phyloP scores from a whole-genome alignment of 2,329 filamentous ascomycete species.

The Exophiala aquamarina region DNA sequence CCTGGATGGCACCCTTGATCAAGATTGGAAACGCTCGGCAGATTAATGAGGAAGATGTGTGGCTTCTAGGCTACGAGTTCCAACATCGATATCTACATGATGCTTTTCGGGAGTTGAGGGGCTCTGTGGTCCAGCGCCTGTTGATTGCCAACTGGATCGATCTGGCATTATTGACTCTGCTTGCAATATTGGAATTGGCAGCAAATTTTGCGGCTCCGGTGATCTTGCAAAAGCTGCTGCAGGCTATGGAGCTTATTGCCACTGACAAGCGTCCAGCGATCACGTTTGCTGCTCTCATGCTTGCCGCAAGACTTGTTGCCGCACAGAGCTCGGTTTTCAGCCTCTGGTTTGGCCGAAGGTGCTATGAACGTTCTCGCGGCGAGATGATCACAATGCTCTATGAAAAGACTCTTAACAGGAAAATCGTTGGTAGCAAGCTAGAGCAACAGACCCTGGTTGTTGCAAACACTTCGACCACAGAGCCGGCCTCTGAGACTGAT shows the following conservation, averaged over 20 bases:
- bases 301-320: constrained; percentile 60
- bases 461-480: constrained; percentile 18
- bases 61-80: constrained; percentile 76
- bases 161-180: constrained; percentile 63
- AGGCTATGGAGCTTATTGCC: constrained; percentile 59
- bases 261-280: constrained; percentile 58
- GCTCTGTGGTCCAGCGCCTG: constrained; percentile 69
- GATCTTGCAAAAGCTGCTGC: constrained; percentile 69
- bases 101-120: constrained; percentile 69
- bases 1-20: constrained; percentile 78
- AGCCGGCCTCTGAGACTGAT: constrained; percentile 9
- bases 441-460: constrained; percentile 25
- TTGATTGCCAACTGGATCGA: constrained; percentile 78
- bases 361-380: constrained; percentile 79
- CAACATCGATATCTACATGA: constrained; percentile 75
- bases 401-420: constrained; percentile 71
- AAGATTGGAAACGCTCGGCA: constrained; percentile 62
- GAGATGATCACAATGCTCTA: constrained; percentile 85
- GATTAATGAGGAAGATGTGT: constrained; percentile 76
- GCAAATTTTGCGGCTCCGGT: constrained; percentile 63
- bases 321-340: constrained; percentile 68
- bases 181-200: constrained; percentile 64
- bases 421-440: constrained; percentile 47
- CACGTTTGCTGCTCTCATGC: constrained; percentile 63
- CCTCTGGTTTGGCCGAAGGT: constrained; percentile 79